These are phyloP conservation scores for Salvia splendens DNA, from an alignment of 257 asterid species.

Conservation along the genomic window DNA sequence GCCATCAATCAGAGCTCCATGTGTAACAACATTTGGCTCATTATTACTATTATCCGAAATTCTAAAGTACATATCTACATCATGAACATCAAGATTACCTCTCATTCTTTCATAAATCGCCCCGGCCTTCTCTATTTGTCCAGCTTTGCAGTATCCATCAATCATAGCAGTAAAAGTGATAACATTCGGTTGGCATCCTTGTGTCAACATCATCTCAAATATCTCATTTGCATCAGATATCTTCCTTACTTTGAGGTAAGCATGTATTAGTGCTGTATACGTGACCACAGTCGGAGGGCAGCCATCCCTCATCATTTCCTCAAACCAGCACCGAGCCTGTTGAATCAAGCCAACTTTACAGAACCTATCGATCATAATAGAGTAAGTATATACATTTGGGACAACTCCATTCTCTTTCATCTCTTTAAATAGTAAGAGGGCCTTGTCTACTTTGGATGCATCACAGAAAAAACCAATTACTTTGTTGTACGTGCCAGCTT, in stretches of 20 bases:
- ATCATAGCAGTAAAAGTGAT: slow-evolving; percentile 87
- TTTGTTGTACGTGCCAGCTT: slow-evolving; percentile 77
- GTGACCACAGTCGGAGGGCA: slow-evolving; percentile 88
- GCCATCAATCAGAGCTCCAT: slow-evolving; percentile 93
- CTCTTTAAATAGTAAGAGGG: slow-evolving; percentile 69
- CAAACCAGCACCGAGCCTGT: slow-evolving; percentile 84
- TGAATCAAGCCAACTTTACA: slow-evolving; percentile 85
- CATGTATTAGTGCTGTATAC: slow-evolving; percentile 83
- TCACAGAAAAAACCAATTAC: slow-evolving; percentile 78
- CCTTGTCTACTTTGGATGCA: slow-evolving; percentile 80
- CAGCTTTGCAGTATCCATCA: slow-evolving; percentile 93
- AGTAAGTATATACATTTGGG: slow-evolving; percentile 87
- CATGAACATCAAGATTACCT: slow-evolving; percentile 53
- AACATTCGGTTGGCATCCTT: slow-evolving; percentile 79
- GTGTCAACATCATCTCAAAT: slow-evolving; percentile 72
- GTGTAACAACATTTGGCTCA: slow-evolving; percentile 74
- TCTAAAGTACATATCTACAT: slow-evolving; percentile 68
- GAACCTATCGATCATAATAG: slow-evolving; percentile 85
- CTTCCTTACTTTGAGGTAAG: slow-evolving; percentile 82
- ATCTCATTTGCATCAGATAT: slow-evolving; percentile 67
- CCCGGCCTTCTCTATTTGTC: slow-evolving; percentile 74
- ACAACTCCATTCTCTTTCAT: slow-evolving; percentile 64
- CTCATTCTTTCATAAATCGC: slow-evolving; percentile 80
- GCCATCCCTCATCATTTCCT: slow-evolving; percentile 76
- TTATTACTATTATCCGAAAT: slow-evolving; percentile 42